Conservation (phyloP, 1,284 basidiomycete genomes). For the Leccinum pachyderme region DNA sequence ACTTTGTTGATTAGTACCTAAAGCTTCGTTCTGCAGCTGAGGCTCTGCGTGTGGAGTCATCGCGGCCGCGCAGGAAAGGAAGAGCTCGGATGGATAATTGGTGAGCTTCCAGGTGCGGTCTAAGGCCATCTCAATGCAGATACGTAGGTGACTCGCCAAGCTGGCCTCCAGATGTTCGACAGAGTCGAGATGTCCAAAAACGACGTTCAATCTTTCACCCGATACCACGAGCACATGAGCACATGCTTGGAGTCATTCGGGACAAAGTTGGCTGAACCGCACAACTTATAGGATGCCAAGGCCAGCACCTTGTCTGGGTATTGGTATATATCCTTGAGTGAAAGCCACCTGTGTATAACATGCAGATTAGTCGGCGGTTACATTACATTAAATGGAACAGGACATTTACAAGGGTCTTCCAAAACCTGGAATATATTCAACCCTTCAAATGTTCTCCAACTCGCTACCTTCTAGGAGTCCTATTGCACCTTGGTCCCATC, state of each 20-base stretch:
- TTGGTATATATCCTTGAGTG: neutral
- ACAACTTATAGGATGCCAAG: neutral
- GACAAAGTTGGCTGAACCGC: neutral
- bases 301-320: neutral
- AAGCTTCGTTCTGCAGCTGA: neutral
- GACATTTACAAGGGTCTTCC: neutral
- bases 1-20: slow-evolving; percentile 6
- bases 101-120: neutral
- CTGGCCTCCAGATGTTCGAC: neutral
- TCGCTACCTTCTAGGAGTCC: neutral
- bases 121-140: neutral
- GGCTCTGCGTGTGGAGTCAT: neutral
- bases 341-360: neutral
- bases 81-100: neutral
- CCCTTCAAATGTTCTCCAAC: neutral
- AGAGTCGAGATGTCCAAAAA: neutral
- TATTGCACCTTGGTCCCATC: slow-evolving; percentile 5
- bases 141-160: neutral
- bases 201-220: neutral
- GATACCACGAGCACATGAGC: neutral
- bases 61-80: neutral
- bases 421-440: neutral
- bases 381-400: neutral
- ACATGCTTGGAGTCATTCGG: neutral
- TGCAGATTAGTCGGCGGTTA: too few species aligned